These are phyloP conservation scores for Tetrahymena borealis DNA, from an alignment of 73 alveolate genomes.

Conservation along the genomic window DNA sequence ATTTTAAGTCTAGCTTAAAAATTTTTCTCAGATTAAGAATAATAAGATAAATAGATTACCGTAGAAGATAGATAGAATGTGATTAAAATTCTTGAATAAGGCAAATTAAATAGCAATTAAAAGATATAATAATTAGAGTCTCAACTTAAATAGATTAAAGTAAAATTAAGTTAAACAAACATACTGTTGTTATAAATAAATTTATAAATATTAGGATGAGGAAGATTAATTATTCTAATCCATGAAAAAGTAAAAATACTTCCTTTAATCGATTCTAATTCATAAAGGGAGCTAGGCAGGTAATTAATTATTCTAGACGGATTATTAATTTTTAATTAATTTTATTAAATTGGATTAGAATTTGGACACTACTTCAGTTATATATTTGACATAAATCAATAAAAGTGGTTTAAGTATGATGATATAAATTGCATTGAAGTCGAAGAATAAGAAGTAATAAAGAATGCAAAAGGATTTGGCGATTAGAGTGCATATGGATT, in stretches of 20 bases:
- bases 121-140: background rate
- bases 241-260: slow-evolving; percentile 46
- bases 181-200: background rate
- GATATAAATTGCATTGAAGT: slow-evolving; percentile 59
- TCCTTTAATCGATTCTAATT: slow-evolving; percentile 71
- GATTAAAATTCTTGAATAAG: no score
- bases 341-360: slow-evolving; percentile 8
- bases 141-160: background rate
- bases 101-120: background rate
- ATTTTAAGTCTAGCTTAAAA: no score
- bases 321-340: no score
- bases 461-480: slow-evolving; percentile 64
- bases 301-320: background rate
- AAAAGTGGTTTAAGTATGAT: slow-evolving; percentile 69
- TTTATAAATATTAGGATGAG: slow-evolving; percentile 27
- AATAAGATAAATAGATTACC: no score
- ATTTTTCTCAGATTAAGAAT: no score
- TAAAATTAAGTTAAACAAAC: background rate
- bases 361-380: slow-evolving; percentile 94
- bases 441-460: slow-evolving; percentile 47
- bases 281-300: slow-evolving; percentile 82
- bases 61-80: no score
- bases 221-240: slow-evolving; percentile 20
- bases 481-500: slow-evolving; percentile 61
- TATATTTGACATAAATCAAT: slow-evolving; percentile 66